A percentile compares a stretch with the other conserved stretches of the same genome.
These are phyloP conservation scores for Ilyonectria sp. DNA, from an alignment of 2,329 filamentous ascomycete species.

Conservation along the genomic window DNA sequence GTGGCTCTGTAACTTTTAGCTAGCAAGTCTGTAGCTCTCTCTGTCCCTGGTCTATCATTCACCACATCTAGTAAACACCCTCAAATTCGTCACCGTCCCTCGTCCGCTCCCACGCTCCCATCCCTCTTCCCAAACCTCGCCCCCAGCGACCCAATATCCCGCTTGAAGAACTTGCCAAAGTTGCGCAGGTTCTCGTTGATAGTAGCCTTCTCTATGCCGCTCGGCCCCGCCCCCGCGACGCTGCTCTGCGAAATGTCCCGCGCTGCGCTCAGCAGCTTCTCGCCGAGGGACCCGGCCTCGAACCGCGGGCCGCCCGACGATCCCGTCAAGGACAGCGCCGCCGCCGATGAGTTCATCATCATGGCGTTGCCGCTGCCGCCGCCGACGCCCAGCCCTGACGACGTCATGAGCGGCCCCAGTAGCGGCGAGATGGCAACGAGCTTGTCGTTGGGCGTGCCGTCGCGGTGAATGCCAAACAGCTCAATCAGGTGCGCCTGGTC, in stretches of 20 bases:
- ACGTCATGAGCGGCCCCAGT: slow-evolving; percentile 75
- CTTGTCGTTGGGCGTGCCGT: slow-evolving; percentile 79
- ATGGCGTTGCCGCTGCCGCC: slow-evolving; percentile 48
- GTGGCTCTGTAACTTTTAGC: background rate
- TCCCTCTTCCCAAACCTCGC: slow-evolving; percentile 79
- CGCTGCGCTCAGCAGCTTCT: slow-evolving; percentile 89
- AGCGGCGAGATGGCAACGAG: slow-evolving; percentile 80
- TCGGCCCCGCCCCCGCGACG: slow-evolving; percentile 54
- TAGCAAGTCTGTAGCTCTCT: background rate
- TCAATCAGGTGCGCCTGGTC: slow-evolving; percentile 90
- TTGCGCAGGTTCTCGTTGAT: slow-evolving; percentile 96
- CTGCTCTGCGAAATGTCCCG: slow-evolving; percentile 81
- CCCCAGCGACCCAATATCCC: slow-evolving; percentile 85
- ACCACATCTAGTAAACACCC: background rate
- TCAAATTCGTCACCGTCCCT: slow-evolving; percentile 39
- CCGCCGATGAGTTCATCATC: slow-evolving; percentile 61
- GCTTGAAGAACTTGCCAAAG: slow-evolving; percentile 95
- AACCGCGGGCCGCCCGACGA: slow-evolving; percentile 70
- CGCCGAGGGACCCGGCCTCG: slow-evolving; percentile 86
- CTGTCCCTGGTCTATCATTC: background rate
- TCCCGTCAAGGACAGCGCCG: slow-evolving; percentile 51
- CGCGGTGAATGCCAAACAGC: slow-evolving; percentile 85
- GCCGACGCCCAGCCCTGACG: slow-evolving; percentile 57
- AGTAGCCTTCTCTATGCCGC: slow-evolving; percentile 72
- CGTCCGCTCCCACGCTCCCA: slow-evolving; percentile 54